Evolutionary conservation across 768 basidiomycete genomes (phyloP).

Genomic region (Termitomyces sp.): DNA sequence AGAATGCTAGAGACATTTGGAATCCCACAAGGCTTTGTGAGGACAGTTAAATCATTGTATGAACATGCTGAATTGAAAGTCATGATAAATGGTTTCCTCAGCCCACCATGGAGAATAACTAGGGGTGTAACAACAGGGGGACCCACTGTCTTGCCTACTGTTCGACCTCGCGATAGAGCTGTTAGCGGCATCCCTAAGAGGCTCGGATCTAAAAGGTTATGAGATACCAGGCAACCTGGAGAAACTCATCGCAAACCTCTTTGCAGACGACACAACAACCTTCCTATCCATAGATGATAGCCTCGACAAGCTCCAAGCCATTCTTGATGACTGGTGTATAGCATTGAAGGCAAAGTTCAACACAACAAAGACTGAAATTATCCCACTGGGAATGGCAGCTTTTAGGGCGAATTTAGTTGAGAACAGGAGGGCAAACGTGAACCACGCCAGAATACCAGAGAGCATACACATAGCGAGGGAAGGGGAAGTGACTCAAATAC

Average conservation of each 20-base stretch:
- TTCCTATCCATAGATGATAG: constrained; percentile 30
- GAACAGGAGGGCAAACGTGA: no score
- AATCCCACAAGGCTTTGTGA: background rate
- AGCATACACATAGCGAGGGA: constrained; percentile 30
- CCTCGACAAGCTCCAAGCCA: constrained; percentile 17
- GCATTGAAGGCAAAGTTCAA: constrained; percentile 44
- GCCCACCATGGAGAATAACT: background rate
- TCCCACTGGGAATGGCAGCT: constrained; percentile 32
- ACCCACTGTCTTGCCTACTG: background rate
- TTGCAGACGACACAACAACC: constrained; percentile 42
- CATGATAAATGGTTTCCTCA: background rate
- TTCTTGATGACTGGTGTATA: constrained; percentile 38
- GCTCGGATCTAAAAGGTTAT: constrained; percentile 23
- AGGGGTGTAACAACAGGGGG: background rate
- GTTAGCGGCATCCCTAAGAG: background rate
- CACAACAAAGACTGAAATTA: constrained; percentile 35
- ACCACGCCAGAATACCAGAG: no score
- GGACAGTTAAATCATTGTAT: background rate
- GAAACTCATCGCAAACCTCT: constrained; percentile 30
- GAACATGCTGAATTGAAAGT: background rate
- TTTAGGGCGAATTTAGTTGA: no score
- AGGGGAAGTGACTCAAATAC: constrained; percentile 23
- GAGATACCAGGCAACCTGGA: constrained; percentile 18
- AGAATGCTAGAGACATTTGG: background rate
- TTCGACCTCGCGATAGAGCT: background rate